Conservation (phyloP, 2,329 filamentous ascomycete species). For the Talaromyces sp. region DNA sequence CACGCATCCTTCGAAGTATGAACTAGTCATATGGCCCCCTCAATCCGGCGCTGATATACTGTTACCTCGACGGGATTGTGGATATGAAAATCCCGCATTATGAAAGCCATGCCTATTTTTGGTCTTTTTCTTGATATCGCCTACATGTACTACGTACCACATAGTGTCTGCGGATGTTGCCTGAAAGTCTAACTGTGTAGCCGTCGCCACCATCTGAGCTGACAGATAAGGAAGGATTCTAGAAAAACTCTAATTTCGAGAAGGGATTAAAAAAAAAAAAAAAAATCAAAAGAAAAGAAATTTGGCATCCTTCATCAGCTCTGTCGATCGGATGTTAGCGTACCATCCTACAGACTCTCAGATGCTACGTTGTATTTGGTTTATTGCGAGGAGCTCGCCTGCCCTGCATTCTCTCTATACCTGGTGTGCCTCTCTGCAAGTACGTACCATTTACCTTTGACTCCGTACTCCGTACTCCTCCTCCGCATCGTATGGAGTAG, state of each 20-base stretch:
- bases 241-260: background rate
- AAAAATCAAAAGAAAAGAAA: too few relatives aligned
- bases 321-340: background rate
- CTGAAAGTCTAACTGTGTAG: constrained; percentile 1
- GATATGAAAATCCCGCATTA: background rate
- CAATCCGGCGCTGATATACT: too few relatives aligned
- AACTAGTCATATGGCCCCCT: background rate
- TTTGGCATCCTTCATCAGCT: background rate
- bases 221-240: constrained; percentile 10
- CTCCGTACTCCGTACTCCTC: background rate
- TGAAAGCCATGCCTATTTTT: background rate
- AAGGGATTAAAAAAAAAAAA: too few relatives aligned
- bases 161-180: background rate
- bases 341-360: background rate
- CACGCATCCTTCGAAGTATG: too few relatives aligned
- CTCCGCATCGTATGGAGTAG: background rate
- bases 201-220: background rate
- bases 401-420: background rate
- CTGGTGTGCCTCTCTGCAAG: background rate
- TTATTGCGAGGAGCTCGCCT: background rate
- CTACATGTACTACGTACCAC: background rate
- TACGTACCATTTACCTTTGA: background rate
- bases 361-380: background rate
- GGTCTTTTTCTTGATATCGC: background rate
- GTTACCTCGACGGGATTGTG: background rate